These are phyloP conservation scores for Saturnispora quitensis DNA, from an alignment of 805 yeast species.

Conservation along the genomic window DNA sequence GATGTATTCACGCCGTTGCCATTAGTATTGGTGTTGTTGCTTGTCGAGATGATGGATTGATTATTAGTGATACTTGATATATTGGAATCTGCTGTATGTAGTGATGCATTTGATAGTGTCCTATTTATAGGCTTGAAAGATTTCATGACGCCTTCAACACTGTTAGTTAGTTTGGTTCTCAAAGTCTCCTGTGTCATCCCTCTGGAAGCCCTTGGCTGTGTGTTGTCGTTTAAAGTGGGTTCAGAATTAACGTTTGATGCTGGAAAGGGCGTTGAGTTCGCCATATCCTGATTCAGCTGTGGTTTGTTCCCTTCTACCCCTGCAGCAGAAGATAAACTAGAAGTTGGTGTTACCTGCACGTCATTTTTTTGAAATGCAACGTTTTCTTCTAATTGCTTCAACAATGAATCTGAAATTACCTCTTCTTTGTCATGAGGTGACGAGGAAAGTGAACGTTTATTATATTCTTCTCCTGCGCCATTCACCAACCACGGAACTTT, in stretches of 20 bases:
- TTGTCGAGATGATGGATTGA: background rate
- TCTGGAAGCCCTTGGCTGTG: constrained; percentile 8
- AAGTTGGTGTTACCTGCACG: constrained; percentile 23
- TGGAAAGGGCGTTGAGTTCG: constrained; percentile 4
- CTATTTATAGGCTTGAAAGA: constrained; percentile 26
- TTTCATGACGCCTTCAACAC: constrained; percentile 30
- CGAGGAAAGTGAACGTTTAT: background rate
- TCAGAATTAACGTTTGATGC: constrained; percentile 9
- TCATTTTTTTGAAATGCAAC: constrained; percentile 15
- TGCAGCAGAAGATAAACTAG: constrained; percentile 21
- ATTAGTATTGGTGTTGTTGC: background rate
- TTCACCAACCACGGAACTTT: constrained; percentile 25
- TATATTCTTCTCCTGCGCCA: constrained; percentile 10
- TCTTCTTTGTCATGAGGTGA: constrained; percentile 4
- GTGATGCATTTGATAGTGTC: constrained; percentile 26
- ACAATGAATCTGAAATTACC: constrained; percentile 18
- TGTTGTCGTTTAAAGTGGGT: background rate
- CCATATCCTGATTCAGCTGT: constrained; percentile 8
- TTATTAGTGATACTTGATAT: background rate
- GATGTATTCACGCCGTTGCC: background rate
- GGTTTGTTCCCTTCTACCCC: background rate
- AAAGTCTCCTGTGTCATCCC: constrained; percentile 20
- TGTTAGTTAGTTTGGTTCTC: constrained; percentile 22
- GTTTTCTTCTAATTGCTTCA: constrained; percentile 26
- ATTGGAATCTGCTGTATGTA: constrained; percentile 13